phyloP scores from a whole-genome alignment of 768 basidiomycete genomes.

The Mycena leptocephala region DNA sequence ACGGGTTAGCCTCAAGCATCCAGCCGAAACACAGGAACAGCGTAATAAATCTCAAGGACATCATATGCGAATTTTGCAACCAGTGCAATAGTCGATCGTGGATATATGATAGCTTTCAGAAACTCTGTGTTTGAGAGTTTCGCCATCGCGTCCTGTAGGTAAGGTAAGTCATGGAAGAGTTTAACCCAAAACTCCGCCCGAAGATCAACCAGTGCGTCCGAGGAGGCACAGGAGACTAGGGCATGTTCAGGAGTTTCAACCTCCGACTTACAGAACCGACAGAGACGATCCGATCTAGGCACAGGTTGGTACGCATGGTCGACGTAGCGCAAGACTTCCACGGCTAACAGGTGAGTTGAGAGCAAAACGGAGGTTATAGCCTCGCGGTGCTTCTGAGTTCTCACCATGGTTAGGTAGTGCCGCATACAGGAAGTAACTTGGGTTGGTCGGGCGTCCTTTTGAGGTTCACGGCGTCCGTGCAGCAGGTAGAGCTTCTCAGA shows the following conservation, averaged over 20 bases:
- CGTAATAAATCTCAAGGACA: neutral
- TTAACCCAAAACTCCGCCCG: too few relatives aligned
- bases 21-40: neutral
- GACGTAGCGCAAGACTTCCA: slow-evolving; percentile 30
- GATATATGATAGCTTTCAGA: too few relatives aligned
- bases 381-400: slow-evolving; percentile 6
- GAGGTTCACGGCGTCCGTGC: neutral
- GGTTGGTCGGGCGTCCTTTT: neutral
- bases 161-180: too few relatives aligned
- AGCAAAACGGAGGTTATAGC: slow-evolving; percentile 28
- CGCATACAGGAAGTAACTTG: slow-evolving; percentile 12
- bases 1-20: too few relatives aligned
- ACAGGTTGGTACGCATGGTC: neutral
- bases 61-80: neutral
- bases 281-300: slow-evolving; percentile 11
- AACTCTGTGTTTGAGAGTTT: too few relatives aligned
- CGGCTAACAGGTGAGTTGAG: slow-evolving; percentile 32
- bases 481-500: slow-evolving; percentile 21
- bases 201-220: neutral
- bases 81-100: too few relatives aligned
- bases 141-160: too few relatives aligned
- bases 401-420: slow-evolving; percentile 30
- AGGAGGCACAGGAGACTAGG: neutral
- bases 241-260: slow-evolving; percentile 15
- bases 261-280: slow-evolving; percentile 17